Conservation (phyloP, 176 grass and related monocot genomes). For the Eleusine indica region DNA sequence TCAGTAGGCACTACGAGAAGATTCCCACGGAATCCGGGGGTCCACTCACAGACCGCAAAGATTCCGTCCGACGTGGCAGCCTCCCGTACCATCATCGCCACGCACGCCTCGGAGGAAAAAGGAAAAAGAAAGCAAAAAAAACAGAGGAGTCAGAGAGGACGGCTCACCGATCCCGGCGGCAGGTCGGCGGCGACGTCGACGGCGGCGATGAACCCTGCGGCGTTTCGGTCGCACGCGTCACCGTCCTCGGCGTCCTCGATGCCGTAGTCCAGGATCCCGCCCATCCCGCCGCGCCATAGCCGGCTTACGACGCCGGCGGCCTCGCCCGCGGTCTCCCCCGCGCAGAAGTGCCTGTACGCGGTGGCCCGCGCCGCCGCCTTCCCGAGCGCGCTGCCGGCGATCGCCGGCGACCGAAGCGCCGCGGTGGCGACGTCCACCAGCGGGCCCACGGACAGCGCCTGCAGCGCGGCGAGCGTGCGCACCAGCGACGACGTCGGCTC, state of each 20-base stretch:
- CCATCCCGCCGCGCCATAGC: slow-evolving; percentile 60
- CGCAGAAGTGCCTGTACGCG: slow-evolving; percentile 72
- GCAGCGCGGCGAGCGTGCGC: slow-evolving; percentile 64
- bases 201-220: slow-evolving; percentile 60
- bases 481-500: slow-evolving; percentile 56
- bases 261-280: slow-evolving; percentile 82
- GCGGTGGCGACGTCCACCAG: slow-evolving; percentile 60
- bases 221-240: slow-evolving; percentile 63
- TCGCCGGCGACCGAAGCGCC: slow-evolving; percentile 47
- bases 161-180: slow-evolving; percentile 66
- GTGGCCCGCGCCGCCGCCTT: slow-evolving; percentile 59
- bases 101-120: background rate
- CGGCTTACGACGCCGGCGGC: slow-evolving; percentile 50
- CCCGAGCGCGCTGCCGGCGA: slow-evolving; percentile 48
- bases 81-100: background rate
- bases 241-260: slow-evolving; percentile 90
- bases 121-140: background rate
- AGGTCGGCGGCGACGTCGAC: slow-evolving; percentile 63
- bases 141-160: background rate
- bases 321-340: slow-evolving; percentile 72
- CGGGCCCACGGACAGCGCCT: slow-evolving; percentile 60
- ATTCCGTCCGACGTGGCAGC: slow-evolving; percentile 46
- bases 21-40: slow-evolving; percentile 64
- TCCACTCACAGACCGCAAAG: slow-evolving; percentile 35
- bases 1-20: slow-evolving; percentile 35